Conservation (phyloP, 2,329 filamentous ascomycete species). For the Calonectria leucothoes region DNA sequence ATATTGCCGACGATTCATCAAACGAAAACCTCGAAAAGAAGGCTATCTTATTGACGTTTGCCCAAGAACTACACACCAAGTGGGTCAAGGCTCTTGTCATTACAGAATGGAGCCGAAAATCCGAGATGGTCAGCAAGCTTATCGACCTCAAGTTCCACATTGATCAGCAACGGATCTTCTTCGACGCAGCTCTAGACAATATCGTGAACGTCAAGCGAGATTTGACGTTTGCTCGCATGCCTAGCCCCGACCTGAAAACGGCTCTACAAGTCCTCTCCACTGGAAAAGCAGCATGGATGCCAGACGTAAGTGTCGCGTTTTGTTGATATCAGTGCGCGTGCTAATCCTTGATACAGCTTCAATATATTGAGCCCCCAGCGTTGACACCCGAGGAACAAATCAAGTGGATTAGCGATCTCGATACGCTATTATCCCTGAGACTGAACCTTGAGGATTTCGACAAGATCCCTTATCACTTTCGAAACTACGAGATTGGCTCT, state of each 20-base stretch:
- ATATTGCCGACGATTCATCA: conserved; percentile 66
- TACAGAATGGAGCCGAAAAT: conserved; percentile 87
- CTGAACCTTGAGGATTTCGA: conserved; percentile 88
- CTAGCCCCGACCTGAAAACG: conserved; percentile 91
- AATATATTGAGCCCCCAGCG: conserved; percentile 79
- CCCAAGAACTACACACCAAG: conserved; percentile 82
- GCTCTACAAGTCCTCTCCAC: conserved; percentile 87
- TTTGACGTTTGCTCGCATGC: conserved; percentile 78
- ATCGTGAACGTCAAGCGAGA: conserved; percentile 80
- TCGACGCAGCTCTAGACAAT: conserved; percentile 69
- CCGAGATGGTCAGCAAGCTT: conserved; percentile 82
- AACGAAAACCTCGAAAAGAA: conserved; percentile 82
- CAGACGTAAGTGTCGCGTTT: conserved; percentile 69
- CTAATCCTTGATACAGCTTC: conserved; percentile 64
- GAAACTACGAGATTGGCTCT: conserved; percentile 80
- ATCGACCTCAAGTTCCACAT: conserved; percentile 89
- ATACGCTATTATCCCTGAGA: conserved; percentile 84
- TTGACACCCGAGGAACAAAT: conserved; percentile 79
- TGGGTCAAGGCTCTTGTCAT: conserved; percentile 96
- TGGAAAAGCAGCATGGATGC: conserved; percentile 81
- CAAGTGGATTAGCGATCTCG: conserved; percentile 81
- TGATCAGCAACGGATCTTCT: conserved; percentile 70
- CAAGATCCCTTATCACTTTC: conserved; percentile 78
- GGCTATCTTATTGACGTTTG: conserved; percentile 78
- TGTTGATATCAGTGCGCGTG: conserved; percentile 39